Evolutionary conservation across 768 basidiomycete genomes (phyloP).

Genomic region (Butyriboletus loyo): DNA sequence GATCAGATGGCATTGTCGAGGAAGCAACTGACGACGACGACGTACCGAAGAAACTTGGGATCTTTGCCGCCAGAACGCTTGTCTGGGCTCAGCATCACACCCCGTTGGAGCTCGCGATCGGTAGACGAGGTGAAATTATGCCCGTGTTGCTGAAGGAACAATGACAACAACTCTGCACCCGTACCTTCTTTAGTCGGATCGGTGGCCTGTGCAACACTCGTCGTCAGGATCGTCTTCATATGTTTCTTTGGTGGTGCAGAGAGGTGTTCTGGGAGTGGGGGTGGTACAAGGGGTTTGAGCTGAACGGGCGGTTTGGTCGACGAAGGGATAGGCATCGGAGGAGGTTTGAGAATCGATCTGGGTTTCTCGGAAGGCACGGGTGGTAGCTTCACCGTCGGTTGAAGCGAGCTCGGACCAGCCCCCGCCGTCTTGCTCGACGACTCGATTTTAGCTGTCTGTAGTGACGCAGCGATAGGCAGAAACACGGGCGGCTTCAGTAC

Average conservation of each 20-base stretch:
- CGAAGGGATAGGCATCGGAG: slow-evolving; percentile 18
- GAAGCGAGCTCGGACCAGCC: background rate
- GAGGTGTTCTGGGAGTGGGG: slow-evolving; percentile 19
- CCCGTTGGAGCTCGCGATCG: slow-evolving; percentile 43
- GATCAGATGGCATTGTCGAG: background rate
- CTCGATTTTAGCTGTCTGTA: background rate
- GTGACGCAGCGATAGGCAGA: background rate
- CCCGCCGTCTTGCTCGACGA: slow-evolving; percentile 1
- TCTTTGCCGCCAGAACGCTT: slow-evolving; percentile 45
- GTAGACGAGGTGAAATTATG: slow-evolving; percentile 34
- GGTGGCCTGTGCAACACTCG: slow-evolving; percentile 49
- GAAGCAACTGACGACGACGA: background rate
- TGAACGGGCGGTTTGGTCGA: slow-evolving; percentile 9
- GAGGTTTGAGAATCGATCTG: slow-evolving; percentile 28
- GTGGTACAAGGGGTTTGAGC: slow-evolving; percentile 30
- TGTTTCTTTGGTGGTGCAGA: slow-evolving; percentile 31
- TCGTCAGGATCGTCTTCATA: slow-evolving; percentile 50
- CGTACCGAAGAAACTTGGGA: slow-evolving; percentile 48
- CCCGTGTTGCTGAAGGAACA: slow-evolving; percentile 49
- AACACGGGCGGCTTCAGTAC: slow-evolving; percentile 18
- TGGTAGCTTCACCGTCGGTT: slow-evolving; percentile 8
- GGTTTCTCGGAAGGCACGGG: slow-evolving; percentile 14
- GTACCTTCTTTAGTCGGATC: slow-evolving; percentile 51
- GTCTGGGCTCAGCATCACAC: slow-evolving; percentile 56
- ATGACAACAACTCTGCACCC: slow-evolving; percentile 48